These are phyloP conservation scores for Ascochyta pisi DNA, from an alignment of 2,329 filamentous ascomycete genomes.

Conservation along the genomic window DNA sequence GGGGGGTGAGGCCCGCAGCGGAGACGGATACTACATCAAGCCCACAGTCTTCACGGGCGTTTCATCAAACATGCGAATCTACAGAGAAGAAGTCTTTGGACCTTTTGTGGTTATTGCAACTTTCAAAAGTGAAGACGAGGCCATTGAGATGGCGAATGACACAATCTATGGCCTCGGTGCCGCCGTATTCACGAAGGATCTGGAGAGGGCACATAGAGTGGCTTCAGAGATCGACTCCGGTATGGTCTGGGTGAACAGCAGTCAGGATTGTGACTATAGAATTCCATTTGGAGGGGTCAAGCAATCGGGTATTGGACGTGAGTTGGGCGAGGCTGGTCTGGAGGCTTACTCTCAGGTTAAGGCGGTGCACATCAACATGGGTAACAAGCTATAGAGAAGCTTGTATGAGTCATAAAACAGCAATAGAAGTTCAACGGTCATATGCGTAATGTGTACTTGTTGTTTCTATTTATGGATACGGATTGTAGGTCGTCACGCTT, in stretches of 20 bases:
- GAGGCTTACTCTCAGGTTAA: conserved; percentile 22
- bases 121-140: conserved; percentile 77
- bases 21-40: conserved; percentile 59
- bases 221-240: conserved; percentile 52
- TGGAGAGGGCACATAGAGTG: conserved; percentile 48
- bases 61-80: conserved; percentile 78
- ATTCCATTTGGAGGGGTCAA: conserved; percentile 17
- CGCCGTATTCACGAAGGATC: conserved; percentile 74
- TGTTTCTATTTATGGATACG: background rate
- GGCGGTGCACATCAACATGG: conserved; percentile 22
- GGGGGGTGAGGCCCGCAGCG: conserved; percentile 51
- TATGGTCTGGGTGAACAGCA: conserved; percentile 52
- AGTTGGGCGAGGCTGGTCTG: conserved; percentile 52
- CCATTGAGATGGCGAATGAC: conserved; percentile 78
- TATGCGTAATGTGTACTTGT: background rate
- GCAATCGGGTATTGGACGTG: conserved; percentile 54
- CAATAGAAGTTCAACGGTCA: background rate
- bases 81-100: conserved; percentile 84
- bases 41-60: conserved; percentile 84
- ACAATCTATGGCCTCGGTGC: conserved; percentile 87
- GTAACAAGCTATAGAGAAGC: conserved; percentile 12
- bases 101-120: conserved; percentile 82
- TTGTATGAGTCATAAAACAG: background rate
- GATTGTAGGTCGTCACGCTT: background rate
- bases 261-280: background rate